Conservation (phyloP, 345 rosid genomes). For the Linum lewisii region DNA sequence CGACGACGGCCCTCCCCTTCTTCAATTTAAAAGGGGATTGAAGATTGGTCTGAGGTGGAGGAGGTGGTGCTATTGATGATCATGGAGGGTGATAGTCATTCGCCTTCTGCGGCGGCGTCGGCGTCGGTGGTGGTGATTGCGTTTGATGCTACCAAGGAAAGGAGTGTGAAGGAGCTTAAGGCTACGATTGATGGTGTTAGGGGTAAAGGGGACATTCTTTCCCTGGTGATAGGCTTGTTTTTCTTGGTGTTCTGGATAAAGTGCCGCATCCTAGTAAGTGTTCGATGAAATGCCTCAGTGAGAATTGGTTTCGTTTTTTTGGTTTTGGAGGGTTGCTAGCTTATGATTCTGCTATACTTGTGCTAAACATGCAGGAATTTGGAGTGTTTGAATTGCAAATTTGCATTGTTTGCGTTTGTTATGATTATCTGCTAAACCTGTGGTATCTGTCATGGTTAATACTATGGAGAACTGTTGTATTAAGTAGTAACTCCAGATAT, state of each 20-base stretch:
- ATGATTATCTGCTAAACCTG: no score
- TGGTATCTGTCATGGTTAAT: no score
- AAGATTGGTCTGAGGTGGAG: background rate
- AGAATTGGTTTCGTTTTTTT: no score
- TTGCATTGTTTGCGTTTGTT: no score
- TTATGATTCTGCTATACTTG: background rate
- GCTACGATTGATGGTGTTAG: constrained; percentile 21
- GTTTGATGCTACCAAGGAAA: constrained; percentile 49
- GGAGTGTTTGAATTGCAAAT: no score
- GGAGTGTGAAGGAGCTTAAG: constrained; percentile 30
- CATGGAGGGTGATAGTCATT: constrained; percentile 22
- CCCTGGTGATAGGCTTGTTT: constrained; percentile 37
- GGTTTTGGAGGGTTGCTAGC: background rate
- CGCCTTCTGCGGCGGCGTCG: constrained; percentile 21
- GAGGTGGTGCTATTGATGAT: background rate
- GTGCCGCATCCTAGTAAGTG: constrained; percentile 48
- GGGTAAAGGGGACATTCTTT: constrained; percentile 41
- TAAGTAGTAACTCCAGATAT: no score
- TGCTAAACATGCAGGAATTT: no score
- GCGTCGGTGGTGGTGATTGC: constrained; percentile 35
- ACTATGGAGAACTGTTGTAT: no score
- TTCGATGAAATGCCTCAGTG: background rate
- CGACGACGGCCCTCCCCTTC: background rate
- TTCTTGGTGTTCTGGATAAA: constrained; percentile 46
- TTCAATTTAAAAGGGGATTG: background rate